Conservation (phyloP, 768 basidiomycete genomes). For the Nidula microcarpa region DNA sequence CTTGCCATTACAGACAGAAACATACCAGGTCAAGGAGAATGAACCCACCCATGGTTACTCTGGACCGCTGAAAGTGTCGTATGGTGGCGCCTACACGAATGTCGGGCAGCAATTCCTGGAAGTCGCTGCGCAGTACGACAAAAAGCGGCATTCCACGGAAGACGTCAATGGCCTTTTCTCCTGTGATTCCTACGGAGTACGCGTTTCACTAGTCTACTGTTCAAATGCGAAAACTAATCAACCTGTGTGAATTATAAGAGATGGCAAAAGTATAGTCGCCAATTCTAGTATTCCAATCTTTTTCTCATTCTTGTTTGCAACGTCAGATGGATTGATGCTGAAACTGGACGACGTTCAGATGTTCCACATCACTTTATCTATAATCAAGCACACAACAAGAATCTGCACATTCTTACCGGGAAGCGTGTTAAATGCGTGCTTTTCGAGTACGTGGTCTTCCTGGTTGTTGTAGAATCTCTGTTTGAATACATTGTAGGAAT, state of each 20-base stretch:
- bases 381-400: conserved; percentile 26
- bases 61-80: conserved; percentile 36
- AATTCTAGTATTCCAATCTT: no score
- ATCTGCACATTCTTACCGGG: conserved; percentile 25
- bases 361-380: conserved; percentile 39
- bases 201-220: no score
- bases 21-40: conserved; percentile 24
- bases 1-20: conserved; percentile 25
- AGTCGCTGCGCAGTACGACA: conserved; percentile 30
- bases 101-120: conserved; percentile 34
- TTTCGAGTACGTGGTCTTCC: conserved; percentile 24
- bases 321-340: conserved; percentile 41
- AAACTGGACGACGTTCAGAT: conserved; percentile 46
- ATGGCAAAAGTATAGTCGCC: no score
- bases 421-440: conserved; percentile 32
- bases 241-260: no score
- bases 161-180: conserved; percentile 16
- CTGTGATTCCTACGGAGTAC: not conserved
- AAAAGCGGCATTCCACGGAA: conserved; percentile 22
- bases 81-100: conserved; percentile 26
- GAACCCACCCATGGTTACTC: conserved; percentile 30
- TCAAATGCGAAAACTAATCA: no score
- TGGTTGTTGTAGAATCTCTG: no score
- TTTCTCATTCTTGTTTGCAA: no score
- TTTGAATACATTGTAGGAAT: conserved; percentile 14